Percentiles rank a stretch among this genome's conserved stretches.
Evolutionary conservation across 129 eudicot genomes (phyloP).

Genomic region (Pseudognaphalium luteoalbum): DNA sequence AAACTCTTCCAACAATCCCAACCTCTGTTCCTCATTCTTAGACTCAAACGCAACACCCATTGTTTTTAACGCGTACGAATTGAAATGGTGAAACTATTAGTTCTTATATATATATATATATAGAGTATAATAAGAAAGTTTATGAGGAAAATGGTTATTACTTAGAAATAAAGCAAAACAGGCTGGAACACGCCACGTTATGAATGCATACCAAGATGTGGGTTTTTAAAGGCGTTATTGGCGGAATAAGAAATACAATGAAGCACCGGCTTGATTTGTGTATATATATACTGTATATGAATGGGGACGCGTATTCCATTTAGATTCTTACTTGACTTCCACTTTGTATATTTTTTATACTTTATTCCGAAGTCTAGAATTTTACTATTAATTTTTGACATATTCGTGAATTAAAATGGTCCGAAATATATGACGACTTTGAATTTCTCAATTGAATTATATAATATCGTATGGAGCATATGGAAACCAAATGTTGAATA

Average conservation of each 20-base stretch:
- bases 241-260: constrained; percentile 21
- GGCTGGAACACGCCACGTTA: constrained; percentile 18
- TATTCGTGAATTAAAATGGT: background rate
- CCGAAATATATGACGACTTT: background rate
- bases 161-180: background rate
- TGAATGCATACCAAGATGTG: background rate
- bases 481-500: background rate
- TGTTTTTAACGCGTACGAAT: background rate
- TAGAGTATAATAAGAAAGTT: background rate
- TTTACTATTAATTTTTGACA: background rate
- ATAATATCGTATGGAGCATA: background rate
- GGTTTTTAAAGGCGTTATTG: constrained; percentile 29
- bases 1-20: constrained; percentile 54
- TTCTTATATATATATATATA: background rate
- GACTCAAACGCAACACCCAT: constrained; percentile 32
- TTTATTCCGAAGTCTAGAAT: constrained; percentile 14
- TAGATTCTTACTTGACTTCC: constrained; percentile 51
- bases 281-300: constrained; percentile 23
- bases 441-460: background rate
- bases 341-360: constrained; percentile 29
- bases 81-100: background rate
- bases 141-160: background rate
- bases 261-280: constrained; percentile 12
- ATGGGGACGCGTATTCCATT: constrained; percentile 46
- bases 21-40: background rate